phyloP scores from a whole-genome alignment of 768 basidiomycete genomes.

The Rhizopogon roseolus region DNA sequence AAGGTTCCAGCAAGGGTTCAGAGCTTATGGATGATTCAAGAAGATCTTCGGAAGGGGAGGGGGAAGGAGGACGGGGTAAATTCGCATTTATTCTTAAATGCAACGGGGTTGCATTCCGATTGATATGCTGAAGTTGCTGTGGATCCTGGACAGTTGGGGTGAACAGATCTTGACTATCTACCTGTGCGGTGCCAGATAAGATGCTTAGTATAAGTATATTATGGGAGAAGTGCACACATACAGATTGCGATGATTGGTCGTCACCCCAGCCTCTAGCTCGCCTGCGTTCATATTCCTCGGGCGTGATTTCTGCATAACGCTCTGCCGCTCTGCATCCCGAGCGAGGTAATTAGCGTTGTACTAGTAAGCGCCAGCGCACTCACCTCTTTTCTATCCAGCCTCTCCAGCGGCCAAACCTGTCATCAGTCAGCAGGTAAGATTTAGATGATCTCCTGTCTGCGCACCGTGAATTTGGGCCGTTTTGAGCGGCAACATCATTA shows the following conservation, averaged over 20 bases:
- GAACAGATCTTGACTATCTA: constrained; percentile 3
- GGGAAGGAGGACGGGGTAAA: constrained; percentile 24
- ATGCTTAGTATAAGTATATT: background rate
- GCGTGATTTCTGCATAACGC: constrained; percentile 62
- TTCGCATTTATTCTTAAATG: constrained; percentile 39
- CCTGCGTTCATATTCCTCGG: constrained; percentile 51
- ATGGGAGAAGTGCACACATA: constrained; percentile 7
- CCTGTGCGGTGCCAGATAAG: constrained; percentile 6
- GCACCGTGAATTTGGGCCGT: constrained; percentile 80
- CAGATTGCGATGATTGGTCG: constrained; percentile 19
- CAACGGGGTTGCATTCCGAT: constrained; percentile 18
- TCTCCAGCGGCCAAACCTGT: constrained; percentile 80
- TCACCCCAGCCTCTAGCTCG: constrained; percentile 71
- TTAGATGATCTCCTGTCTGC: constrained; percentile 9
- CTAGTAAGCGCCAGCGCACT: constrained; percentile 2
- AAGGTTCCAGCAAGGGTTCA: constrained; percentile 17
- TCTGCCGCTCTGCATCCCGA: constrained; percentile 65
- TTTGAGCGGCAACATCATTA: constrained; percentile 70
- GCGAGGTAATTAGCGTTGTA: constrained; percentile 3
- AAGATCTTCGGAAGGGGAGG: constrained; percentile 5
- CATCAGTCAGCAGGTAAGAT: constrained; percentile 6
- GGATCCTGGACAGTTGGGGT: constrained; percentile 3
- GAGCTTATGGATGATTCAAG: constrained; percentile 1
- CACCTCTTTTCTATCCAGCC: constrained; percentile 89
- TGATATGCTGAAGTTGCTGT: background rate